phyloP scores from a whole-genome alignment of 192 early-diverging fungal genomes.

The Allomyces arbusculus region DNA sequence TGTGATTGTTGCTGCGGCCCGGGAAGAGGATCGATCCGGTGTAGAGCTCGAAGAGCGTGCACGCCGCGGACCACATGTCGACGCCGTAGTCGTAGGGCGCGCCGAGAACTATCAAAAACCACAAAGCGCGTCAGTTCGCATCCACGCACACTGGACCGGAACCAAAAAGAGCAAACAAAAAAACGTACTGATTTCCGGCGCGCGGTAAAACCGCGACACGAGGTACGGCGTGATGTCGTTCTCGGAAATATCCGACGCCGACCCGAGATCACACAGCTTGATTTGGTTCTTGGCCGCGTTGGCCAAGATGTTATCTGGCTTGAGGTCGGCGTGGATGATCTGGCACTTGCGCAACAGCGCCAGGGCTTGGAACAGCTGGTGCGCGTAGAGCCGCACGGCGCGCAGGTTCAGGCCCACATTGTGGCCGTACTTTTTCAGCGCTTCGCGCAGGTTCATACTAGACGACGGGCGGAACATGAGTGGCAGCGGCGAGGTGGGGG shows the following conservation, averaged over 20 bases:
- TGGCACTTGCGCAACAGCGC: slow-evolving; percentile 61
- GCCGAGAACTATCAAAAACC: slow-evolving; percentile 43
- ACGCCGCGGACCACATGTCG: slow-evolving; percentile 92
- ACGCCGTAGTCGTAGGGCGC: slow-evolving; percentile 66
- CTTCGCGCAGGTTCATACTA: slow-evolving; percentile 76
- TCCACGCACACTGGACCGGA: background rate
- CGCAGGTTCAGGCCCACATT: slow-evolving; percentile 81
- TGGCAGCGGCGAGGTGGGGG: too few species aligned
- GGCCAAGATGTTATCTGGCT: slow-evolving; percentile 93
- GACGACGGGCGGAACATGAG: too few species aligned
- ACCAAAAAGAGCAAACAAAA: background rate
- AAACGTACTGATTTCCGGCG: slow-evolving; percentile 79
- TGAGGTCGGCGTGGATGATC: slow-evolving; percentile 88
- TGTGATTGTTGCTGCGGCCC: slow-evolving; percentile 85
- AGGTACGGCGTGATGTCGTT: slow-evolving; percentile 92
- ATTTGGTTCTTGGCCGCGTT: slow-evolving; percentile 54
- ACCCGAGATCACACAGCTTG: slow-evolving; percentile 88
- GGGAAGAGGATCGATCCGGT: slow-evolving; percentile 91
- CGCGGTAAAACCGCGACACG: slow-evolving; percentile 85
- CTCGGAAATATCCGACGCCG: slow-evolving; percentile 66
- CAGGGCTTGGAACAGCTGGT: slow-evolving; percentile 70
- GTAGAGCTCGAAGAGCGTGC: slow-evolving; percentile 83
- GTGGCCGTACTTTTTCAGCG: slow-evolving; percentile 86
- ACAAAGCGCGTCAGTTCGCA: background rate
- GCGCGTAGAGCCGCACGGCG: slow-evolving; percentile 76